Base-by-base conservation (phyloP, 148 eudicot species). In the Vaccinium myrtillus region DNA sequence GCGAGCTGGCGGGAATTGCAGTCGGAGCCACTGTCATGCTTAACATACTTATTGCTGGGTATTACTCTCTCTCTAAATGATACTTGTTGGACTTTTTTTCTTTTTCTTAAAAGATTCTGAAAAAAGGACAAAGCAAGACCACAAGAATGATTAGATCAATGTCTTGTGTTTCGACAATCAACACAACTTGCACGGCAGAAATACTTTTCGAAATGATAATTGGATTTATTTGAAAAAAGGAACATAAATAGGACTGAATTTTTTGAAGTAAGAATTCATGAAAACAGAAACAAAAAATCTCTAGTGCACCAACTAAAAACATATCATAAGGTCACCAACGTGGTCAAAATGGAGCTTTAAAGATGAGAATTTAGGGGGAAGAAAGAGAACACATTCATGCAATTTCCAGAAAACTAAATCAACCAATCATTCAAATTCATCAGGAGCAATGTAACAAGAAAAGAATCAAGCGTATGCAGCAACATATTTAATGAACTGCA, bases 21-120 rank as follows among this genome's bases (percentile, higher is more conserved):
- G 98, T 96, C 18, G 99, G 99, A 88, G 99, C 99, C 81, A 96
- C 99, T 74, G 98, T 96, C 88, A 94, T 94, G 99, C 95, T 96
- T 80, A 96, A 96, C 88, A 93, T 93, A 81, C 98, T 96, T 82
- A 92, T 96, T 65, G 98, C 98, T 23, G 99, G 99, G 99, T 96
- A 91, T 46, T 77, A 59, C 71, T 15, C 61, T 15, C n/a, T n/a
- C 30, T n/a, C 70, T 12, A n/a, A 63, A 63, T 63, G 70, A 67
- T 3, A 27, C 58, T 15, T 12, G 18, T 4, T 27, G 39, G 18
- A 25, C 16, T 15, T 69, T 16, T 27, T 5, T 69, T 13, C 12
- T 9, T 27, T 27, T 69, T 4, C 3, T 69, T 12, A 27, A 67
- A 9, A 63, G 71, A 69, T 69, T 69, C 39, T 27, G 74, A 12